These are phyloP conservation scores for Pisolithus thermaeus DNA, from an alignment of 1,284 basidiomycete species.

Conservation along the genomic window DNA sequence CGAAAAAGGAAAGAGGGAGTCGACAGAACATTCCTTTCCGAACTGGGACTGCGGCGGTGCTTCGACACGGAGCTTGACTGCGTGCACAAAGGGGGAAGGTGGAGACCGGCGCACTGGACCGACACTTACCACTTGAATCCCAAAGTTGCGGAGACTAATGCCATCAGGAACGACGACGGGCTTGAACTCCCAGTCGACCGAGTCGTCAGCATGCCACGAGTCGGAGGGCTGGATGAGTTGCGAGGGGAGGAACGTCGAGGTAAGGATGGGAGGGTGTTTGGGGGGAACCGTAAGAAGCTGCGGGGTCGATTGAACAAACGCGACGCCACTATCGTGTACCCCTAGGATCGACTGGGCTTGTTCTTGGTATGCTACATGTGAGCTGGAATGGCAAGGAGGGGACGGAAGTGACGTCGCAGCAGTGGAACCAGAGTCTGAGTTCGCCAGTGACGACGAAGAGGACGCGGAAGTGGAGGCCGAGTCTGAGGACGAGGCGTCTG, in stretches of 20 bases:
- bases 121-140: constrained; percentile 70
- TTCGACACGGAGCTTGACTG: background rate
- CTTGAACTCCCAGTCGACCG: constrained; percentile 52
- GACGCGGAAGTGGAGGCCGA: constrained; percentile 22
- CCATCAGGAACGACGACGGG: constrained; percentile 66
- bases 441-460: constrained; percentile 8
- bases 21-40: background rate
- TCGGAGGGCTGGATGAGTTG: constrained; percentile 35
- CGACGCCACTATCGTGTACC: background rate
- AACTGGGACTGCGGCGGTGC: background rate
- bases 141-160: constrained; percentile 75
- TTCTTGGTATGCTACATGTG: background rate
- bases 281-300: constrained; percentile 5
- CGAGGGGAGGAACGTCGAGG: constrained; percentile 44
- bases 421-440: constrained; percentile 24
- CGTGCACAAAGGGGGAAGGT: background rate
- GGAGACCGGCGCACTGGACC: constrained; percentile 1
- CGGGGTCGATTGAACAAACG: constrained; percentile 2
- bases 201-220: constrained; percentile 11
- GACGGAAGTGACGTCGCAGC: constrained; percentile 27
- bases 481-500: constrained; percentile 16
- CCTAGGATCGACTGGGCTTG: background rate
- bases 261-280: constrained; percentile 34
- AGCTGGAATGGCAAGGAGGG: constrained; percentile 13
- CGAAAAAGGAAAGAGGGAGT: background rate